A percentile compares a stretch with the other conserved stretches of the same genome.
Conservation (phyloP, 202 grass and related monocot species). For the Schoenoplectus tabernaemontani region DNA sequence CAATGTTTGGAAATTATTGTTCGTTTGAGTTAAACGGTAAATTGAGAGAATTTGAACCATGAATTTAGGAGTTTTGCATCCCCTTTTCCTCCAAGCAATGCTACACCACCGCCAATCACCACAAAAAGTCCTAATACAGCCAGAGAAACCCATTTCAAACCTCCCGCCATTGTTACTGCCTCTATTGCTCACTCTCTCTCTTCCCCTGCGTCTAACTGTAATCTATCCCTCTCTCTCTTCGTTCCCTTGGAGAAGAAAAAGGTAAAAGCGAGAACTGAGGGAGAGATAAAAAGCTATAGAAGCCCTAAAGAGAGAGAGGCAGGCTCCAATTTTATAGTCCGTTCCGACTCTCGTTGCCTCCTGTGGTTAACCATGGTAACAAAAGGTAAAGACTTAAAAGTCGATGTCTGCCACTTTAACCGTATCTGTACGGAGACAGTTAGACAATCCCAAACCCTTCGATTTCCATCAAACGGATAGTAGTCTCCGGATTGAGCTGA, state of each 20-base stretch:
- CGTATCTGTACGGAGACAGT: neutral
- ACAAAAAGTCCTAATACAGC: slow-evolving; percentile 18
- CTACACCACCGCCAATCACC: slow-evolving; percentile 6
- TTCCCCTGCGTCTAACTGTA: neutral
- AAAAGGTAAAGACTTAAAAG: neutral
- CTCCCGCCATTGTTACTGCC: slow-evolving; percentile 11
- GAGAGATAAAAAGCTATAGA: slow-evolving; percentile 18
- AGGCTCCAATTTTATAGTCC: slow-evolving; percentile 23
- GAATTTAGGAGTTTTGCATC: slow-evolving; percentile 4
- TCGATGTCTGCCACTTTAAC: neutral
- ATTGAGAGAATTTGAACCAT: slow-evolving; percentile 16
- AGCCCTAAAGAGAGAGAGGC: neutral
- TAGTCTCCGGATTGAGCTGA: neutral
- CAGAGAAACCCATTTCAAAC: slow-evolving; percentile 16
- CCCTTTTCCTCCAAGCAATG: neutral
- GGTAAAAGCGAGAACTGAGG: neutral
- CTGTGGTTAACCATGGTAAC: neutral
- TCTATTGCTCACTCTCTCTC: neutral
- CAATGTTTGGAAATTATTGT: too few relatives aligned
- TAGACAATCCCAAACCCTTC: neutral
- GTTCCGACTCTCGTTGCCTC: neutral
- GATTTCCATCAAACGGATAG: neutral
- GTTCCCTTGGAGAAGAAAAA: neutral
- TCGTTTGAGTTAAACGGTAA: too few relatives aligned
- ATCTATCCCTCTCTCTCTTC: neutral